Base-by-base conservation (phyloP, 2,329 filamentous ascomycete genomes). In the Venturia pyrina region DNA sequence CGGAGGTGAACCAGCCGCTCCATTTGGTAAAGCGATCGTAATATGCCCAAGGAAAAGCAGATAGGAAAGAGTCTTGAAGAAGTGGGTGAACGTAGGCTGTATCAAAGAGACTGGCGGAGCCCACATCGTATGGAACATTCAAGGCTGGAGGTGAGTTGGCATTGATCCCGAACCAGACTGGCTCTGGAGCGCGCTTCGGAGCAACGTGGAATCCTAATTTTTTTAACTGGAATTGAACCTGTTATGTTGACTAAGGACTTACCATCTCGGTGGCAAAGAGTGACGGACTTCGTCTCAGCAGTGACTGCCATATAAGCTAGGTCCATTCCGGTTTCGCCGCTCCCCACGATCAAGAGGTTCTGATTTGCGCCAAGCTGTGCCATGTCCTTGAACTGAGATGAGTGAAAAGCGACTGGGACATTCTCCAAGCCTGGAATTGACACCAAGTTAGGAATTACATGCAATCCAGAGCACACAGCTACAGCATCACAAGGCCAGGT, bases 61-160 rank as follows among this genome's bases (percentile, higher is more conserved):
- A 17, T 77, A 78, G n/a, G 75, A 50, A 34, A 8, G 62, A 56
- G 21, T 75, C 66, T 80, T 59, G 78, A 0, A 83, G 72, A 3
- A 77, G 66, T 0, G 78, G 78, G n/a, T 82, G 81, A 5, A 79
- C 77, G 65, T 83, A 83, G 5, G 80, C 79, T 0, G 81, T 82
- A 67, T 83, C 81, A 67, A 83, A 82, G 5, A 83, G 70, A 65
- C 79, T 81, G 11, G 80, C 80, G 1, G 79, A 74, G 0, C 78
- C 77, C 2, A 78, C 76, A 68, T 83, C 81, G 17, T 81, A 75
- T 0, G 81, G 80, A 48, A 66, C 56, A 21, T 60, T 63, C 24
- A 50, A 40, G 13, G 32, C 40, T 32, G 37, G 53, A 19, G 37
- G 53, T 50, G 40, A 41, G 17, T 37, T 66, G 7, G 24, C 48